Evolutionary conservation across 768 basidiomycete species (phyloP).

Genomic region (Tricholomella constricta): DNA sequence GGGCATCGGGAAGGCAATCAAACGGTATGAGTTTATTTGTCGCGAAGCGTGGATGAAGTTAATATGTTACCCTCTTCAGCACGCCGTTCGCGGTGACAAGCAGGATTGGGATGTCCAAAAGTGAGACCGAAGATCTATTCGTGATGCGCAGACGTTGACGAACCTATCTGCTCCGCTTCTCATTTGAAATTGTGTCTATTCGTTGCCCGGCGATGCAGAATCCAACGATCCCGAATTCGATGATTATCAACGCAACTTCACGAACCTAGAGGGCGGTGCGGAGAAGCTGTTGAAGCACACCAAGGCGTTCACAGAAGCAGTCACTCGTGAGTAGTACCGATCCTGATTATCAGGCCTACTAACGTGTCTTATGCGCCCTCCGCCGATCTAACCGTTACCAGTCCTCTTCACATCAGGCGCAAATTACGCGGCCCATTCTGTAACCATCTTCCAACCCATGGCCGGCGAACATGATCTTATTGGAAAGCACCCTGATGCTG

Average conservation of each 20-base stretch:
- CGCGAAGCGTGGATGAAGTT: neutral
- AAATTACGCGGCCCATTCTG: conserved; percentile 65
- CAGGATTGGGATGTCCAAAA: conserved; percentile 91
- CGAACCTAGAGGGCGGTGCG: conserved; percentile 71
- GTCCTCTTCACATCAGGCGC: conserved; percentile 69
- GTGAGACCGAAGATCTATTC: conserved; percentile 45
- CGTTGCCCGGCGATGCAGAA: conserved; percentile 39
- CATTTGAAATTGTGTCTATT: neutral
- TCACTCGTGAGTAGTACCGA: conserved; percentile 54
- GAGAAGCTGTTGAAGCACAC: conserved; percentile 94
- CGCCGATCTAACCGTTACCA: no score
- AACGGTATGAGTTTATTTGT: conserved; percentile 50
- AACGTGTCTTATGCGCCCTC: conserved; percentile 6
- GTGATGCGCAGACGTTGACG: neutral
- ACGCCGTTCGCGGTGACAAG: conserved; percentile 89
- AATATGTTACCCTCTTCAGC: conserved; percentile 40
- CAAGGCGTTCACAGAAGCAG: conserved; percentile 82
- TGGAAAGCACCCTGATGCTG: conserved; percentile 75
- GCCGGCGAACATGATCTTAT: conserved; percentile 78
- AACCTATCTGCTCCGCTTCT: neutral
- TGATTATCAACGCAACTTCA: conserved; percentile 80
- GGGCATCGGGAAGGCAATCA: conserved; percentile 76
- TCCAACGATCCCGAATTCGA: conserved; percentile 90
- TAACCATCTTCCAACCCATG: conserved; percentile 64
- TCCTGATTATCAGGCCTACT: neutral